Evolutionary conservation across 176 grass and related monocot genomes (phyloP), one percentile per base, ranked within the genome.

Genomic region (Coix lacrymajobi): DNA sequence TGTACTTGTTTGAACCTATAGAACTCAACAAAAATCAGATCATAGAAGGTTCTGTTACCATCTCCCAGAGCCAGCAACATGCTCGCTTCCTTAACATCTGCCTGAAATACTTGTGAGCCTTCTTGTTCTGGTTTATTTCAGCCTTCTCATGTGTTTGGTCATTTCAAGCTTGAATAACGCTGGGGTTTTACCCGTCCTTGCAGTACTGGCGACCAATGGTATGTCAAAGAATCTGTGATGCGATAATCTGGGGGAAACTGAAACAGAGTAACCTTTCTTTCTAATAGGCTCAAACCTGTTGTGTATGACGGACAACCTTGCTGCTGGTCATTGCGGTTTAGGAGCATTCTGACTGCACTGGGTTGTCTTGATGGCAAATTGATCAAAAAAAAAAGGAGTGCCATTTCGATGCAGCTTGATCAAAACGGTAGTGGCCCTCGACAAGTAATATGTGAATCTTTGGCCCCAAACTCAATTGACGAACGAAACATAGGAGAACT

Each of bases 1-100:
- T 99, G 57, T 96, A 99, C 82, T 92, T 99, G 52, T 99, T 88
- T 62, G 87, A 94, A 78, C 96, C 96, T 66, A 94, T 96, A n/a
- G 89, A 96, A 69, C 75, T 99, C 72, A 90, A 96, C 32, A 87
- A 96, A 87, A 87, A 96, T 76, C 96, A 99, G 81, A 92, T 77
- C 77, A 94, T 99, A 71, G 91, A 99, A 86, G 93, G 96, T 69
- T 99, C 91, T 54, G 89, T 96, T 66, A 99, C 91, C n/a, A 77
- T 99, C 81, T 87, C 89, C 26, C 96, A 96, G 84, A 93, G 88
- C 80, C 90, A 83, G 69, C 85, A 96, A 90, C 90, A 94, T 79
- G 84, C 79, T 32, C 86, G 96, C 26, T 96, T 94, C 88, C 87
- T 96, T 66, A 96, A 99, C 56, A 96, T 99, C 76, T 79, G 85